Base-by-base conservation (phyloP, 192 early-diverging fungal species). In the Neocallimastix lanati region DNA sequence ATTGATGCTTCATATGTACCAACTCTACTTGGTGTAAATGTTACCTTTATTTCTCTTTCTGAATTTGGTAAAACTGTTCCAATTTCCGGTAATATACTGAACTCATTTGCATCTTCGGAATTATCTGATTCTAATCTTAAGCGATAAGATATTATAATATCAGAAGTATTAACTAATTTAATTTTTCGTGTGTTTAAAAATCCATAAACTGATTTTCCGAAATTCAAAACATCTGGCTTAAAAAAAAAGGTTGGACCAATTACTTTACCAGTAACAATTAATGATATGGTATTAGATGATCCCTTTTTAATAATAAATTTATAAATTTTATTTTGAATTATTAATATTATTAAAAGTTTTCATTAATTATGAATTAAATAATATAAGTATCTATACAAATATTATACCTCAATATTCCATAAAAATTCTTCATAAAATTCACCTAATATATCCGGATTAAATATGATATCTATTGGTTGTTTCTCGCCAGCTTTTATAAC, bases 191-290 rank as follows among this genome's bases (percentile, higher is more conserved):
- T 36, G 29, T 77, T 82, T 27, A 50, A 50, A 80, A 91, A 91
- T 18, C 89, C 88, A 78, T 84, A 88, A 13, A 87, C 84, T 7
- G 88, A 78, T 21, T 77, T 30, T 16, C 83, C 84, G 77, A 88
- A 89, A 76, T 86, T 82, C 11, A 91, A 78, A 12, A 83, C 33
- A 35, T 81, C 80, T 12, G 80, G 77, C 50, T 83, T 80, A 78
- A 91, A 90, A 78, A 85, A 77, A 81, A 91, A 91, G 0, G 84
- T 84, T 4, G 90, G 90, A 4, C 90, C 90, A 67, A 90, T 86
- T 13, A 91, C 86, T 37, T 36, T 37, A n/a, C 90, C 90, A 5
- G 78, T 83, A 76, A 87, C 79, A 21, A n/a, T 29, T 11, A 91
- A 79, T 4, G 36, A 77, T 25, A 91, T 81, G 9, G 83, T 83